phyloP scores from a whole-genome alignment of 2,329 filamentous ascomycete species.

The Cordyceps javanica region DNA sequence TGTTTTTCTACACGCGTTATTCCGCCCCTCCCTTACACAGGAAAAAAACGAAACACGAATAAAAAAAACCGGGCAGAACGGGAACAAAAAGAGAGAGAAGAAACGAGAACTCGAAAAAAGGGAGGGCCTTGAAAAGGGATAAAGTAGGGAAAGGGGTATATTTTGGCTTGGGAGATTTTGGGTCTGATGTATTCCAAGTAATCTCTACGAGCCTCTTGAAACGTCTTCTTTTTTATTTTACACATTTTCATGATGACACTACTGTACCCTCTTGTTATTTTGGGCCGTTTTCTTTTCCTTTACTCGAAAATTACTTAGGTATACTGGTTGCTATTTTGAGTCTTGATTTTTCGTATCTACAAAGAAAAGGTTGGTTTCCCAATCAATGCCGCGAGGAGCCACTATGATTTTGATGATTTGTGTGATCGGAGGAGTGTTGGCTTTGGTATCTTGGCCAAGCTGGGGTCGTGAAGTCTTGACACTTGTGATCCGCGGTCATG shows the following conservation, averaged over 20 bases:
- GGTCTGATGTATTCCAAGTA: background rate
- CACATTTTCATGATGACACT: constrained; percentile 6
- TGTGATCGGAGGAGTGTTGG: background rate
- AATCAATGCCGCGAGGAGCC: no score
- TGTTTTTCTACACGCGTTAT: background rate
- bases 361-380: background rate
- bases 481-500: no score
- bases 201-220: background rate
- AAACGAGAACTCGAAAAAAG: background rate
- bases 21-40: background rate
- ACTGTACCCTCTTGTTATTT: background rate
- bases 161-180: background rate
- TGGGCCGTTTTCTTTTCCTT: background rate
- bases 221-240: constrained; percentile 9
- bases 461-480: no score
- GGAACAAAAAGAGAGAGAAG: background rate
- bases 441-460: no score
- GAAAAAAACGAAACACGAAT: background rate
- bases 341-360: background rate
- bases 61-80: background rate
- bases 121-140: background rate
- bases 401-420: background rate
- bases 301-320: background rate
- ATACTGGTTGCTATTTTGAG: constrained; percentile 9
- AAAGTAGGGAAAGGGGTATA: constrained; percentile 1